Evolutionary conservation across 495 filamentous ascomycete genomes (phyloP).

Genomic region (Aspergillus olivimuriae): DNA sequence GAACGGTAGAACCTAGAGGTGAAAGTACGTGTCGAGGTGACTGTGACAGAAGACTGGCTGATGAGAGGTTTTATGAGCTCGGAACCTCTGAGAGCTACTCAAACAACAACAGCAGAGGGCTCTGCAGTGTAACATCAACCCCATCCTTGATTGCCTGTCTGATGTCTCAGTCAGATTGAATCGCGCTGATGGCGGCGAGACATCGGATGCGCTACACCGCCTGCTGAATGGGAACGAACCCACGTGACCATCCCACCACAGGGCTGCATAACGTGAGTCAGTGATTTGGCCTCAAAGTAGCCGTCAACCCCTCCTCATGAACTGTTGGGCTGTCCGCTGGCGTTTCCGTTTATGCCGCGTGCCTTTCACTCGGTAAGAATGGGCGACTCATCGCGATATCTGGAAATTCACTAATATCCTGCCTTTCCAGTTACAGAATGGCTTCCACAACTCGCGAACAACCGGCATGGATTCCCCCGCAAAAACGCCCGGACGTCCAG

Average conservation of each 20-base stretch:
- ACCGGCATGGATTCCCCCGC: constrained; percentile 44
- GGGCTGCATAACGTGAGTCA: neutral
- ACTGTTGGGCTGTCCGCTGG: neutral
- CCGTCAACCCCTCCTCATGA: neutral
- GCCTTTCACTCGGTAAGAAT: neutral
- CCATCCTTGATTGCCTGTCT: too few species aligned
- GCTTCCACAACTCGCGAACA: constrained; percentile 33
- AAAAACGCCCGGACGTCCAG: constrained; percentile 20
- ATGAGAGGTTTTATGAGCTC: too few species aligned
- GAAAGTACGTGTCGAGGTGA: too few species aligned
- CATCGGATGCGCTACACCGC: too few species aligned
- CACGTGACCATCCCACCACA: neutral
- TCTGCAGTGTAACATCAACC: too few species aligned
- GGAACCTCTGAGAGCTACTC: too few species aligned
- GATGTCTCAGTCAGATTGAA: too few species aligned
- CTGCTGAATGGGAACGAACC: too few species aligned
- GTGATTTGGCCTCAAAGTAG: neutral
- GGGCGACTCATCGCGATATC: neutral
- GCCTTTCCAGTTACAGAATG: neutral
- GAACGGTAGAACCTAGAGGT: too few species aligned
- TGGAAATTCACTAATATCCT: neutral
- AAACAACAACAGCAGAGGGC: too few species aligned
- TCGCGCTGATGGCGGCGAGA: too few species aligned
- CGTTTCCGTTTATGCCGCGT: neutral
- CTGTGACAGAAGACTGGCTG: too few species aligned